Percentiles rank a stretch among this genome's conserved stretches.
Evolutionary conservation across 805 yeast species (phyloP).

Genomic region (Nakazawaea peltata): DNA sequence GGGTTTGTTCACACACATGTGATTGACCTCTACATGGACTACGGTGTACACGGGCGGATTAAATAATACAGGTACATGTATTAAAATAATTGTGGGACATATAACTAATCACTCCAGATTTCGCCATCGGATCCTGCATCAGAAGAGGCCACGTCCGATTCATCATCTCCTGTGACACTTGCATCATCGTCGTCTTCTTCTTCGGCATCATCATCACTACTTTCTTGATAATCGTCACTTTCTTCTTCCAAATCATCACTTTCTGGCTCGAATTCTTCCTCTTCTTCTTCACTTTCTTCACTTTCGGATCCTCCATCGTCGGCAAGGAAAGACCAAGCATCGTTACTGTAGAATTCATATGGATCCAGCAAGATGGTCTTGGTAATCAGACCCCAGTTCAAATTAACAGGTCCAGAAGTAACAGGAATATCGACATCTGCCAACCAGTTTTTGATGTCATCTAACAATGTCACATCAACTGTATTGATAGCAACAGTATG

Average conservation of each 20-base stretch:
- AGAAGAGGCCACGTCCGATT: slow-evolving; percentile 14
- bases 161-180: slow-evolving; percentile 18
- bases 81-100: too few relatives aligned
- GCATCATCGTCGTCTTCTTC: slow-evolving; percentile 27
- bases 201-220: slow-evolving; percentile 28
- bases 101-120: slow-evolving; percentile 23
- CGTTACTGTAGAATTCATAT: slow-evolving; percentile 85
- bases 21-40: too few relatives aligned
- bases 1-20: too few relatives aligned
- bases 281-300: slow-evolving; percentile 60
- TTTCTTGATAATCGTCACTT: slow-evolving; percentile 25
- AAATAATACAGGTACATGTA: too few relatives aligned
- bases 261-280: slow-evolving; percentile 63
- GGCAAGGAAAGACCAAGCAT: slow-evolving; percentile 94
- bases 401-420: slow-evolving; percentile 90
- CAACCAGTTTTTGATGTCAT: slow-evolving; percentile 91
- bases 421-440: slow-evolving; percentile 96
- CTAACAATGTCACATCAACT: slow-evolving; percentile 86
- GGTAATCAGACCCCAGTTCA: slow-evolving; percentile 95
- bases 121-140: slow-evolving; percentile 15
- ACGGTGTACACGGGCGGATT: too few relatives aligned
- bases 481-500: slow-evolving; percentile 93
- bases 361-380: slow-evolving; percentile 90
- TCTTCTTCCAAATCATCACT: slow-evolving; percentile 47
- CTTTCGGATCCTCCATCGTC: slow-evolving; percentile 78